These are phyloP conservation scores for Alternaria sp. DNA, from an alignment of 2,329 filamentous ascomycete genomes.

Conservation along the genomic window DNA sequence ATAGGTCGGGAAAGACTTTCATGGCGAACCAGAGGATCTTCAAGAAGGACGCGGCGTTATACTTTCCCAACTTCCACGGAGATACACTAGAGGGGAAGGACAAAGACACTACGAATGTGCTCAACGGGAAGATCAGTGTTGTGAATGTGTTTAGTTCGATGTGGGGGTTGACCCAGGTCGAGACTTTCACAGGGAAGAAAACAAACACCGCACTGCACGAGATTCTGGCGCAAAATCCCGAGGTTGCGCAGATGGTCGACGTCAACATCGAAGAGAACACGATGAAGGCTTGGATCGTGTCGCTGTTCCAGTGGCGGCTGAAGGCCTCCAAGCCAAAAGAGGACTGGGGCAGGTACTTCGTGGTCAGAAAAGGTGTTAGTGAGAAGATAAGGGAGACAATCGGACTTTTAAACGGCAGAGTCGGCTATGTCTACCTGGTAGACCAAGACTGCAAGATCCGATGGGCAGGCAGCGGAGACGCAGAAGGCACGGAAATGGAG, in stretches of 20 bases:
- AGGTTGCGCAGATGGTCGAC: slow-evolving; percentile 75
- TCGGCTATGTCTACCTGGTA: slow-evolving; percentile 91
- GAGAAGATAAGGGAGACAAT: slow-evolving; percentile 65
- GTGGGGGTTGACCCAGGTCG: slow-evolving; percentile 85
- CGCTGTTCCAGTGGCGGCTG: slow-evolving; percentile 60
- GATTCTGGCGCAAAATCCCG: slow-evolving; percentile 61
- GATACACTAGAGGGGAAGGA: slow-evolving; percentile 67
- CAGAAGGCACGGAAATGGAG: slow-evolving; percentile 69
- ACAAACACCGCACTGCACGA: slow-evolving; percentile 74
- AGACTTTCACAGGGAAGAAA: slow-evolving; percentile 68
- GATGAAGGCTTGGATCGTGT: slow-evolving; percentile 65
- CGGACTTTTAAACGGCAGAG: slow-evolving; percentile 82
- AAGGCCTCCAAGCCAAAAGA: slow-evolving; percentile 55
- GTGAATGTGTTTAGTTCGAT: slow-evolving; percentile 80
- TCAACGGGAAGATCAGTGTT: slow-evolving; percentile 76
- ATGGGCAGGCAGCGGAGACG: slow-evolving; percentile 85
- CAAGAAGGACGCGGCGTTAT: slow-evolving; percentile 79
- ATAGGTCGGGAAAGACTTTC: slow-evolving; percentile 89
- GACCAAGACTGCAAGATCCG: slow-evolving; percentile 87
- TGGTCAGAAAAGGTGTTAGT: slow-evolving; percentile 63
- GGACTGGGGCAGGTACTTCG: slow-evolving; percentile 65
- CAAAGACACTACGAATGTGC: slow-evolving; percentile 74
- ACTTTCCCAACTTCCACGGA: slow-evolving; percentile 91
- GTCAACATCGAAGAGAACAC: slow-evolving; percentile 87
- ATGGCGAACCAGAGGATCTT: slow-evolving; percentile 84